Percentiles rank a stretch among this genome's conserved stretches.
Conservation (phyloP, 306 rosid genomes). For the Dicorynia guianensis region DNA sequence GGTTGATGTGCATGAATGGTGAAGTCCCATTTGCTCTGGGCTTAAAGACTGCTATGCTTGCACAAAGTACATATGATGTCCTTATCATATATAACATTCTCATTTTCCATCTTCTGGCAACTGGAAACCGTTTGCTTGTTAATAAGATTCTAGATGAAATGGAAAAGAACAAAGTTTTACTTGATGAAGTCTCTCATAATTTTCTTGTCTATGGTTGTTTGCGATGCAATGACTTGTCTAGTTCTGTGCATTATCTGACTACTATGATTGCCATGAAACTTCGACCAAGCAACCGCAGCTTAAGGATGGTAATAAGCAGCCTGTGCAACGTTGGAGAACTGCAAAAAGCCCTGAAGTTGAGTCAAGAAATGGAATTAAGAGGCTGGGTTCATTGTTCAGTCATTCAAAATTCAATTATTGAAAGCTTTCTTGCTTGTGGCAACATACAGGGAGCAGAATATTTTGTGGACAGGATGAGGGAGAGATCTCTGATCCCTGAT, state of each 20-base stretch:
- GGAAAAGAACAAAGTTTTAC: slow-evolving; percentile 60
- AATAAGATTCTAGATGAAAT: slow-evolving; percentile 57
- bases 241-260: slow-evolving; percentile 58
- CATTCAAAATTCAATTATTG: slow-evolving; percentile 64
- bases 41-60: slow-evolving; percentile 68
- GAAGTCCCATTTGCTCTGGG: slow-evolving; percentile 52
- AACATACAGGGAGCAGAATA: slow-evolving; percentile 71
- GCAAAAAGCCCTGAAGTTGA: slow-evolving; percentile 66
- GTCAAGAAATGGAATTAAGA: slow-evolving; percentile 72
- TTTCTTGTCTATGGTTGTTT: slow-evolving; percentile 78
- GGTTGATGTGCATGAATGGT: slow-evolving; percentile 60
- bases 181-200: slow-evolving; percentile 67
- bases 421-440: slow-evolving; percentile 64
- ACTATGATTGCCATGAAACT: slow-evolving; percentile 70
- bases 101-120: slow-evolving; percentile 65
- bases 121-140: slow-evolving; percentile 57
- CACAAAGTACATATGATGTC: slow-evolving; percentile 49
- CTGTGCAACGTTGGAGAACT: slow-evolving; percentile 68
- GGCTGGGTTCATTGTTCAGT: slow-evolving; percentile 75
- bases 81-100: slow-evolving; percentile 71
- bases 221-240: slow-evolving; percentile 59
- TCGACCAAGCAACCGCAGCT: slow-evolving; percentile 69
- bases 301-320: slow-evolving; percentile 62
- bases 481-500: slow-evolving; percentile 67
- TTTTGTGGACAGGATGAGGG: slow-evolving; percentile 66